Conservation (phyloP, 1,284 basidiomycete species). For the Cryptococcus wingfieldii region DNA sequence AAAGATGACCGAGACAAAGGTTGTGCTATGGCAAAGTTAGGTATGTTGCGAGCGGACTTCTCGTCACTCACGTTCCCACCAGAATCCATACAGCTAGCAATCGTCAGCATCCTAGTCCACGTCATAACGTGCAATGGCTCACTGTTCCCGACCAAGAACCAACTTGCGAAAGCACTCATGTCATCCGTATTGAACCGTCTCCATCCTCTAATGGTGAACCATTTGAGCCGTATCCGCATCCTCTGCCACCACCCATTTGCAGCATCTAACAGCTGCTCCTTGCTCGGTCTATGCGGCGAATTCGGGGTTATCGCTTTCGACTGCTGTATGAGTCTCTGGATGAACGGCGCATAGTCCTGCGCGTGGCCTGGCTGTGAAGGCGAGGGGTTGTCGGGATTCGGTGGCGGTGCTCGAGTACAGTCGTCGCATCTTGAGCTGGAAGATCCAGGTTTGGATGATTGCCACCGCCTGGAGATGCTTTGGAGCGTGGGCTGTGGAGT, state of each 20-base stretch:
- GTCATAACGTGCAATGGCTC: conserved; percentile 9
- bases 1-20: conserved; percentile 91
- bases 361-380: conserved; percentile 26
- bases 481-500: not conserved
- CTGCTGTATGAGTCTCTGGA: conserved; percentile 58
- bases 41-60: not conserved
- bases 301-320: conserved; percentile 22
- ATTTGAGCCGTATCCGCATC: conserved; percentile 87
- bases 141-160: conserved; percentile 88
- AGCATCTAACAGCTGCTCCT: conserved; percentile 80
- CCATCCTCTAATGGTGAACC: conserved; percentile 95
- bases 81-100: conserved; percentile 64
- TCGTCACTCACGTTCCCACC: conserved; percentile 74
- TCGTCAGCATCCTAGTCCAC: not conserved
- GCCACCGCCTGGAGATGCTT: conserved; percentile 11
- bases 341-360: conserved; percentile 70
- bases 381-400: conserved; percentile 3
- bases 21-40: conserved; percentile 60
- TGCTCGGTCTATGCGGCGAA: conserved; percentile 71
- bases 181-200: conserved; percentile 95
- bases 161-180: conserved; percentile 91
- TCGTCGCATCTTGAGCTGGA: conserved; percentile 47
- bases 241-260: conserved; percentile 88
- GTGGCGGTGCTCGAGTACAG: conserved; percentile 1
- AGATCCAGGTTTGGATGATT: conserved; percentile 9